Evolutionary conservation across 2,329 filamentous ascomycete genomes (phyloP), one percentile per base, ranked within the genome.

Genomic region (Aspergillus terreus): DNA sequence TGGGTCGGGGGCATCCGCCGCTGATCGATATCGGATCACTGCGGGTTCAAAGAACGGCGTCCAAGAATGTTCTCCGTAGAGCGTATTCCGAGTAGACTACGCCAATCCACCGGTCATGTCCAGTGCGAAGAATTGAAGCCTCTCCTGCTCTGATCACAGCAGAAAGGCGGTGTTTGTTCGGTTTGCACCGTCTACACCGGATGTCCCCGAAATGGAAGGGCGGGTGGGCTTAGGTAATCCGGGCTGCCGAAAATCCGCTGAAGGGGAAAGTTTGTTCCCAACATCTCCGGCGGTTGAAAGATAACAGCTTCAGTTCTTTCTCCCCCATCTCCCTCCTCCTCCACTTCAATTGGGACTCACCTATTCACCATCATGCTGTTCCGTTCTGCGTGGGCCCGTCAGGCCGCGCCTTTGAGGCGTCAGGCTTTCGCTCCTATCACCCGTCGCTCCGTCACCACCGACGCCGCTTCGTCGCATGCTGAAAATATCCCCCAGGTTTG

Each of bases 401-500:
- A 82, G 66, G 72, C 71, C 54, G 78, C 79, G 71, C 80, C 84
- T 67, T 71, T 87, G 73, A 72, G 72, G 63, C 72, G 72, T 60
- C 72, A 72, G 60, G 70, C 70, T 46, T 71, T 74, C 57, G 71
- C 74, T 60, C 70, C 77, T 54, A 55, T 76, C 58, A 77, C 80
- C 63, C 78, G 84, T 71, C 84, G 92, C 72, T 83, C 83, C 64
- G 94, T 99, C 69, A 99, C 94, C 63, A 97, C 94, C 62, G 87
- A 97, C 77, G 94, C 94, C 61, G 94, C 94, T 62, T 92, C 88
- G 67, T 86, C 91, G 66, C 90, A 95, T 74, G 86, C 91, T 66
- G 90, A 92, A 73, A 89, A 88, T 80, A 81, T 89, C 58, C 86
- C 86, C 51, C 72, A 80, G 71, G 85, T 87, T 78, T 63, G 80